Base-by-base conservation (phyloP, 352 stramenopile species). In the Globisporangium yorkense region DNA sequence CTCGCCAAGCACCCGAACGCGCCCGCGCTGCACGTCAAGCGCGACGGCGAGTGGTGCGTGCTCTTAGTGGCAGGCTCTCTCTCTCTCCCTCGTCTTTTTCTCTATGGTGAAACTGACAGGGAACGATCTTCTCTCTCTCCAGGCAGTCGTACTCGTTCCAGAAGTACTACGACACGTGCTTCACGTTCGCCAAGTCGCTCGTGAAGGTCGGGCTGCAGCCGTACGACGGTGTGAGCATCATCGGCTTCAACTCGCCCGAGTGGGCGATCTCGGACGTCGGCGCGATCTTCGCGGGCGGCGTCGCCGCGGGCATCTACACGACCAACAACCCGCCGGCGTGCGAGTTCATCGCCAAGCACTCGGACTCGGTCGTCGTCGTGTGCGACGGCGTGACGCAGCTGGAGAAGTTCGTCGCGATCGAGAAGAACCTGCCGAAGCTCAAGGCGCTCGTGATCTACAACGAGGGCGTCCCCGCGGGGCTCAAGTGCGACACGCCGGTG, bases 381-480 rank as follows among this genome's bases (percentile, higher is more conserved):
- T 96, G 92, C 50, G 92, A 98, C 50, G 89, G 85, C 49, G 72
- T 88, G n/a, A 84, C 80, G 67, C 94, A 98, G 67, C 84, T 98
- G 18, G 79, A 94, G 60, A 98, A 98, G 77, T 97, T 98, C 62
- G 62, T 96, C 46, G 69, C 72, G 24, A 84, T 98, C 41, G 74
- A 89, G 53, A 74, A 90, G 60, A 79, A 94, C 57, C 68, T 98
- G 18, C 84, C 85, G 5, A 77, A 91, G 54, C 78, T 98, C 24
- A 98, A 97, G 73, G 91, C 94, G n/a, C 72, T 98, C 31, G 88
- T 98, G 29, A 62, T 98, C 50, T 98, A 97, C 80, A 93, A 92
- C 63, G 75, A 89, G 40, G 59, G 75, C 0, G 77, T 94, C 44
- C 78, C 85, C n/a, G 80, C 79, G 44, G 83, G 71, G 0, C 74